Conservation (phyloP, 495 filamentous ascomycete species). For the Daldinia bambusicola region DNA sequence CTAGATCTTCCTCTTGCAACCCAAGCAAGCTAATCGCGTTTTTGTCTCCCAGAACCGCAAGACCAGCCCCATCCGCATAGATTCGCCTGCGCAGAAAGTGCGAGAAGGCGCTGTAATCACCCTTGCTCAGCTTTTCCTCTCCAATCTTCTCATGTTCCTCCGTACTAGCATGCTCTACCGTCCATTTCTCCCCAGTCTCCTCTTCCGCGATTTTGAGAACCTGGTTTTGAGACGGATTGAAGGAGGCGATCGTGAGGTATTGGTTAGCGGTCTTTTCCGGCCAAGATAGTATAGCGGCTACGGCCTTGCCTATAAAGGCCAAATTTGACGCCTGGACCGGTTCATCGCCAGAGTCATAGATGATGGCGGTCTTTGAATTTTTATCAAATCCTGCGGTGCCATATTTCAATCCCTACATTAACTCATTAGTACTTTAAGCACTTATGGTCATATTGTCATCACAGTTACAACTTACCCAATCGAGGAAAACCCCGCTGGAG, state of each 20-base stretch:
- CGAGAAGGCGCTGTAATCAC: constrained; percentile 56
- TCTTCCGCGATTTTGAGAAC: constrained; percentile 62
- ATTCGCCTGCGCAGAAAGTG: constrained; percentile 51
- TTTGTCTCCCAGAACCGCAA: constrained; percentile 45
- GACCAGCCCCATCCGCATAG: constrained; percentile 59
- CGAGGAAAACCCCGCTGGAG: constrained; percentile 62
- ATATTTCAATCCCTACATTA: constrained; percentile 55
- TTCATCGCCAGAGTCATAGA: constrained; percentile 66
- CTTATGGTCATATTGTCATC: no score
- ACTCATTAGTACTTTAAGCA: constrained; percentile 7
- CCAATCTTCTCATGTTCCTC: constrained; percentile 57
- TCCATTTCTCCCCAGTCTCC: constrained; percentile 56
- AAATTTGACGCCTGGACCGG: constrained; percentile 61
- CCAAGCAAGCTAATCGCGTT: constrained; percentile 42
- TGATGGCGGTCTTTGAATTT: constrained; percentile 52
- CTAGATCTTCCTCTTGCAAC: constrained; percentile 45
- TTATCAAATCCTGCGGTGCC: constrained; percentile 55
- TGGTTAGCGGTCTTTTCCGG: constrained; percentile 66
- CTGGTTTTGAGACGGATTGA: constrained; percentile 64
- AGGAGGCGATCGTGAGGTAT: constrained; percentile 60
- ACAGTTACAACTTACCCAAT: constrained; percentile 52
- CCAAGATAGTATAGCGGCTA: constrained; percentile 61
- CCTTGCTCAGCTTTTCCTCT: constrained; percentile 56
- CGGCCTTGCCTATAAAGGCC: constrained; percentile 57
- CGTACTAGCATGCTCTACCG: constrained; percentile 51